phyloP scores from a whole-genome alignment of 164 flowering plant genomes.

The Aristolochia californica region DNA sequence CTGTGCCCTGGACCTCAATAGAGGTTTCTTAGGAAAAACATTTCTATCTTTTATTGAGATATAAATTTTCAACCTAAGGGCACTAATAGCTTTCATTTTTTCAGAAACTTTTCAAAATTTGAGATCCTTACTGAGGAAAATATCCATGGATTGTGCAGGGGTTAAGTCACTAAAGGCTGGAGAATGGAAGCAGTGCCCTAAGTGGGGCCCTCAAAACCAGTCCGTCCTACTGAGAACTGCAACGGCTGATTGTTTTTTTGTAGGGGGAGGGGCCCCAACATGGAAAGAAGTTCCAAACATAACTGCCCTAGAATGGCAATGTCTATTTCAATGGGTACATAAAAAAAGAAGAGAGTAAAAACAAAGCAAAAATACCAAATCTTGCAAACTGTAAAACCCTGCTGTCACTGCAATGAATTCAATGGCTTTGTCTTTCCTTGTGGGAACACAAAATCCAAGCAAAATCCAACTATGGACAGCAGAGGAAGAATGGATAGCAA shows the following conservation, averaged over 20 bases:
- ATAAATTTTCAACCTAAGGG: too few relatives aligned
- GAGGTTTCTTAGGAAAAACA: too few relatives aligned
- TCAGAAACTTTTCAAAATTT: too few relatives aligned
- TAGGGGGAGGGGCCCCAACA: background rate
- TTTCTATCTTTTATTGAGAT: too few relatives aligned
- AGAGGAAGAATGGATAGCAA: slow-evolving; percentile 11
- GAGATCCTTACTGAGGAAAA: too few relatives aligned
- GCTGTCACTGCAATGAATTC: slow-evolving; percentile 1
- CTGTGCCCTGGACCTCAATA: too few relatives aligned
- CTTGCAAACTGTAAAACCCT: too few relatives aligned
- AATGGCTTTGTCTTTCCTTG: slow-evolving; percentile 1
- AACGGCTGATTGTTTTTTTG: too few relatives aligned
- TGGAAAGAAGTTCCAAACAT: background rate
- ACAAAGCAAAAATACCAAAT: slow-evolving; percentile 1
- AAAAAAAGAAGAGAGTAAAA: slow-evolving; percentile 1
- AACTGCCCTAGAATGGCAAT: background rate
- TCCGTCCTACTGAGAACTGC: too few relatives aligned
- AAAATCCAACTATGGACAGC: slow-evolving; percentile 11
- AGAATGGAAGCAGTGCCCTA: background rate
- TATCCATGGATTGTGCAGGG: too few relatives aligned
- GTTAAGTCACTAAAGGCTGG: background rate
- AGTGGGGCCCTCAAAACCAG: background rate
- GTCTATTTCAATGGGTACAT: background rate
- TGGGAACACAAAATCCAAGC: slow-evolving; percentile 14
- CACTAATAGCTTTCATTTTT: too few relatives aligned